A percentile compares a stretch with the other conserved stretches of the same genome.
These are phyloP conservation scores for Globisporangium emineosum DNA, from an alignment of 352 stramenopile species.

Conservation along the genomic window DNA sequence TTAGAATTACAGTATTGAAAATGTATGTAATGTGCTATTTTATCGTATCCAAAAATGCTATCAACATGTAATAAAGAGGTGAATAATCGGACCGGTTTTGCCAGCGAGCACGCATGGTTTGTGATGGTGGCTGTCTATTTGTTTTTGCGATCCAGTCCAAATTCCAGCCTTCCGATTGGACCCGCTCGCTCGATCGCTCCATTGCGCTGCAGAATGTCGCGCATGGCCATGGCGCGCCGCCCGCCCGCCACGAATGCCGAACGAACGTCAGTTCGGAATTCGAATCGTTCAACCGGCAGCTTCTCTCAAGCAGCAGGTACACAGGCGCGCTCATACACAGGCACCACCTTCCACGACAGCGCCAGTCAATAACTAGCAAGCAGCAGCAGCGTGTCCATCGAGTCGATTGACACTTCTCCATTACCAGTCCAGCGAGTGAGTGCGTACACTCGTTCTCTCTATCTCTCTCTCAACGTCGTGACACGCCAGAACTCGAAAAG, in stretches of 20 bases:
- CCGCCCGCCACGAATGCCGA: neutral
- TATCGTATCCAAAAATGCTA: neutral
- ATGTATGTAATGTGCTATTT: no score
- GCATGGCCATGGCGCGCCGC: neutral
- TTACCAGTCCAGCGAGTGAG: no score
- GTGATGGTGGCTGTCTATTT: neutral
- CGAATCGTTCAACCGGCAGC: constrained; percentile 1
- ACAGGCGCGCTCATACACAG: no score
- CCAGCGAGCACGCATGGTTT: constrained; percentile 5
- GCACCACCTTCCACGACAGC: neutral
- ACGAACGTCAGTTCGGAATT: constrained; percentile 14
- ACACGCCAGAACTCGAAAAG: neutral
- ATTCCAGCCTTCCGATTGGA: constrained; percentile 3
- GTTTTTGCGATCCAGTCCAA: neutral
- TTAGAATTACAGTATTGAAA: no score
- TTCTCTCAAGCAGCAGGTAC: neutral
- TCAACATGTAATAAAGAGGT: neutral
- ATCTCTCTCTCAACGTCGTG: neutral
- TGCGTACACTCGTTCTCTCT: neutral
- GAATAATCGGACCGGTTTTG: neutral
- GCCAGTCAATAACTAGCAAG: neutral
- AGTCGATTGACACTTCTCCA: neutral
- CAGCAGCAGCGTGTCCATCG: neutral
- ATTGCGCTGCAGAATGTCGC: neutral
- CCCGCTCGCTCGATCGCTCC: neutral